Conservation (phyloP, 2,329 filamentous ascomycete genomes). For the Nigrospora osmanthi region DNA sequence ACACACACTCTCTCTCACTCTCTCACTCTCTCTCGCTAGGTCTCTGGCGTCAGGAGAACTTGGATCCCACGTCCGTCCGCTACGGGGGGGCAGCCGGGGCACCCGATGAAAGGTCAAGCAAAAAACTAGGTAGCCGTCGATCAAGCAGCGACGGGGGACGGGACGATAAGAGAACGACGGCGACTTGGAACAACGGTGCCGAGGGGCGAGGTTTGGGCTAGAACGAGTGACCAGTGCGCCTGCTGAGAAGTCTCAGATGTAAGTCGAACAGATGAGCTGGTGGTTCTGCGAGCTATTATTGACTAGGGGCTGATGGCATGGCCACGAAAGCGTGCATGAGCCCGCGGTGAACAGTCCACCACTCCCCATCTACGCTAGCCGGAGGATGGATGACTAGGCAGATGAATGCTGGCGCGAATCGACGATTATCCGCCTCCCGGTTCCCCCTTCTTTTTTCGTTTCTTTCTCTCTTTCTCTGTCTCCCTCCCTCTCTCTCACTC, state of each 20-base stretch:
- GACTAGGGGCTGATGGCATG: constrained; percentile 27
- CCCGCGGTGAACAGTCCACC: constrained; percentile 25
- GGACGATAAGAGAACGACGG: background rate
- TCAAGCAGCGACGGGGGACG: background rate
- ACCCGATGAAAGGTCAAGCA: background rate
- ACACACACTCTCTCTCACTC: no score
- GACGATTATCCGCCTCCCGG: no score
- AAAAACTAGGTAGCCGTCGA: background rate
- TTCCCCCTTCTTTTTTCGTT: no score
- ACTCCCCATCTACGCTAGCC: constrained; percentile 8
- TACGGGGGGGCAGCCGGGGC: no score
- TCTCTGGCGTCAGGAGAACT: no score
- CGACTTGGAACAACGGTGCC: background rate
- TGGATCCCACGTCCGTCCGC: no score
- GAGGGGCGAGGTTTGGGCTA: background rate
- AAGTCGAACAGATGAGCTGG: constrained; percentile 17
- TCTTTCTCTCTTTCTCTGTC: background rate
- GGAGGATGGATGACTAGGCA: no score
- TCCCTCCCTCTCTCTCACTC: background rate
- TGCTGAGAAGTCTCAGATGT: constrained; percentile 11
- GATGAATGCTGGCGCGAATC: no score
- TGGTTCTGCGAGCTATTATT: constrained; percentile 26
- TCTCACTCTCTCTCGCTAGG: no score
- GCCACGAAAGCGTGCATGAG: constrained; percentile 40
- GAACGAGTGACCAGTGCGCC: background rate